Base-by-base conservation (phyloP, 257 asterid genomes). In the Solanum ossicruentum region DNA sequence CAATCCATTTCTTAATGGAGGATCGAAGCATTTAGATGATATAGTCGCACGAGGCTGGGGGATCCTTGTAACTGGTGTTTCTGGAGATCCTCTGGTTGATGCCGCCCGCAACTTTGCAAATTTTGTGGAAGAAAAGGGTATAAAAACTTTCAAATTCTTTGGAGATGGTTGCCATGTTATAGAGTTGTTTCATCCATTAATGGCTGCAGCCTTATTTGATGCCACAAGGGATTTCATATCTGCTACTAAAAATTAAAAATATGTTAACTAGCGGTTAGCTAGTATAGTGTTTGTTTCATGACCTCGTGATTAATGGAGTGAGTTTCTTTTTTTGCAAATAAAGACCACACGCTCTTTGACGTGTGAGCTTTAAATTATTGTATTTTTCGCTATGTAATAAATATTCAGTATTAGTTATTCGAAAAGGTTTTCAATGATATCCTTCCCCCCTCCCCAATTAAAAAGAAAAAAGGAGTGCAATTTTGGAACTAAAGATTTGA, bases 81-180 rank as follows among this genome's bases (percentile, higher is more conserved):
- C 80, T 17, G 88, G 55, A 0, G 88, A 88, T 72, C 90, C 90
- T 10, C 73, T 88, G 75, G 87, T 88, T 10, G 90, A 85, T 60
- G 87, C 85, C 2, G 87, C 21, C 0, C 39, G 58, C 17, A 86
- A 85, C 52, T 86, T 83, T 45, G 93, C 88, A 3, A 75, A 88
- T 23, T 84, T 88, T 87, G 41, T 90, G 47, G 90, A 90, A 82
- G 87, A 47, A 13, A 87, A 85, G 73, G 93, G 90, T 20, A 7
- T 90, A 23, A 67, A 71, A 5, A 86, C 89, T 0, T 51, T 45
- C 26, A 84, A 36, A 69, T 85, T 87, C 21, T 83, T 86, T 57
- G 28, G 87, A 5, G 93, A 89, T 73, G 93, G 93, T 2, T 90
- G 83, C 84, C 93, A 90, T 84, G 91, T 83, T 6, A 83, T 84